Evolutionary conservation across 805 yeast species (phyloP), one percentile per base, ranked within the genome.

Genomic region (Hanseniaspora jakobsenii): DNA sequence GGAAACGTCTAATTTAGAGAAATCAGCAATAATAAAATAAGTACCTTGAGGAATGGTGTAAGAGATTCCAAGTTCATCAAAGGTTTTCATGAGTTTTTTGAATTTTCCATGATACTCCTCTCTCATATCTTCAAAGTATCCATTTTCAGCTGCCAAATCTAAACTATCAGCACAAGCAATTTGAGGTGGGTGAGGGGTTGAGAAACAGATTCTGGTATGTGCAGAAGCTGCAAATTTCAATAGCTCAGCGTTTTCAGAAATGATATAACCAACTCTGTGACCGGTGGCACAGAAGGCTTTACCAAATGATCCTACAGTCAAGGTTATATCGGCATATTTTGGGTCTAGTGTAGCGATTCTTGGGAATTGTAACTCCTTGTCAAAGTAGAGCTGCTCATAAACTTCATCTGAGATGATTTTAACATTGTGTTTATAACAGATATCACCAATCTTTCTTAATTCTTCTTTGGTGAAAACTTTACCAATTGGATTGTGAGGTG

Each of bases 241-340:
- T 51, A 87, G 67, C 24, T 81, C 82, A n/a, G 81, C 70, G 44
- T 82, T 79, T 39, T 51, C 36, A 6, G 95, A 97, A 50, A 87
- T 78, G 30, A 89, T 71, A 93, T 94, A 91, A 44, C 98, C 98
- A 43, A 91, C 74, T 68, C 98, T 78, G 96, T 97, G 91, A 44
- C 98, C 98, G 10, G 98, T 91, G 35, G 95, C 95, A n/a, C 95
- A 94, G 66, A 91, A 91, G 0, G 95, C 77, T 63, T 91, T 91
- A 51, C 98, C 98, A 6, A 96, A 98, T 23, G 95, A 84, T 1
- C 97, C 97, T 18, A 91, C 93, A 3, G 96, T 79, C 46, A 91
- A 65, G 0, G 96, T 84, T 55, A 86, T 67, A 47, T 75, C 74
- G 22, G 73, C 78, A 48, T 86, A 72, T 54, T 86, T 95, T 4